Evolutionary conservation across 495 filamentous ascomycete genomes (phyloP), one percentile per base, ranked within the genome.

Genomic region (Tuber umbilicatum): DNA sequence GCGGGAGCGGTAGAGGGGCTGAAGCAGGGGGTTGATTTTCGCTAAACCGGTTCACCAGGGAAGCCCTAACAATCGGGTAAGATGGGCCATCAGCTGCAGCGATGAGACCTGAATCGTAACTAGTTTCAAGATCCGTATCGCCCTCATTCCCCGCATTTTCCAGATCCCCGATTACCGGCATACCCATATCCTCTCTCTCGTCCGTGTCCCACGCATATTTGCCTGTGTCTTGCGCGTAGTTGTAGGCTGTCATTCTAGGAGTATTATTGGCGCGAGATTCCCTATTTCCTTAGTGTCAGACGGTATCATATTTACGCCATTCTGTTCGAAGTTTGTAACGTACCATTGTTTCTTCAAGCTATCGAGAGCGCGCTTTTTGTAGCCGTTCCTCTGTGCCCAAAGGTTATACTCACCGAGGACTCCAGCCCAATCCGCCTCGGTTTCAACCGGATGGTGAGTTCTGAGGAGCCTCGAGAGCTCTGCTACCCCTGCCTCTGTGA

Each of bases 261-360:
- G 55, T 27, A 64, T 42, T 78, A 12, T 31, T 67, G 72, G 75
- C 77, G 72, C 75, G 72, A 70, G 73, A 47, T 50, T 75, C 77
- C 75, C 77, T 79, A 39, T 35, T 35, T 35, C 43, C 71, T 67
- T 35, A 39, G 60, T 38, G 70, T 72, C 70, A 43, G 74, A 69
- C 38, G 35, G 64, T 50, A 19, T 38, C 67, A 37, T 27, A 37
- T 31, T 71, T 55, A 64, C 50, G 31, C 41, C 45, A 14, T 17
- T 31, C 55, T 17, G 35, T 16, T 27, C 14, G 42, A 31, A 37
- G 38, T 42, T 47, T 39, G 45, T 41, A 47, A 37, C 60, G 31
- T 79, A 79, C 75, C 77, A 79, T 72, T 78, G 77, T 43, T 78
- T 79, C 70, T 42, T 78, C 67, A 79, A 70, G 69, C 41, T 73